Conservation (phyloP, 225 moss, liverwort and hornwort species). For the Pseudisothecium myosuroides region DNA sequence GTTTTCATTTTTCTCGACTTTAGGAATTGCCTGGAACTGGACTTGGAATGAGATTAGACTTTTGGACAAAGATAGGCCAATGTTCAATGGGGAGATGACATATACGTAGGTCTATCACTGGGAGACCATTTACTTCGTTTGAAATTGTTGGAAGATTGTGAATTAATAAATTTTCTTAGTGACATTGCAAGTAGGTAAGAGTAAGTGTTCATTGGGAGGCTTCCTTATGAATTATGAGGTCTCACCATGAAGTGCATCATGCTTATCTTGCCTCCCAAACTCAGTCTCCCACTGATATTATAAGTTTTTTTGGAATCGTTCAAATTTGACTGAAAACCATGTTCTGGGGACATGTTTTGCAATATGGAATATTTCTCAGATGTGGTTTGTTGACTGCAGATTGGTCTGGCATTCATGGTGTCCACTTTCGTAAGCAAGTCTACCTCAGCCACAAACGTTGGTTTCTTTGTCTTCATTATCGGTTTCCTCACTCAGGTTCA, state of each 20-base stretch:
- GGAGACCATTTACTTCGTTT: neutral
- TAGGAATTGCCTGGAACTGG: neutral
- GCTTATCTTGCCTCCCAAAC: neutral
- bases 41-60: neutral
- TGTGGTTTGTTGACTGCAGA: constrained; percentile 37
- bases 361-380: neutral
- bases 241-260: neutral
- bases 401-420: constrained; percentile 80
- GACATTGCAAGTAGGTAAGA: neutral
- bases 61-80: neutral
- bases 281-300: neutral
- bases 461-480: constrained; percentile 90
- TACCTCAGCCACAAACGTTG: constrained; percentile 82
- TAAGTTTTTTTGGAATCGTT: neutral
- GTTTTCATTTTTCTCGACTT: neutral
- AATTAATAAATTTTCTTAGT: neutral
- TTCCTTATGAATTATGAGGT: neutral
- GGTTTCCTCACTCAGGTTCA: constrained; percentile 82
- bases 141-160: neutral
- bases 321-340: neutral
- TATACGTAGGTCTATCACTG: neutral
- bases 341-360: neutral
- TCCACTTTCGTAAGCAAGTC: constrained; percentile 83
- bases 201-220: neutral
- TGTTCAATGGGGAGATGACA: neutral